Evolutionary conservation across 2,329 filamentous ascomycete species (phyloP).

Genomic region (Pezicula neosporulosa): DNA sequence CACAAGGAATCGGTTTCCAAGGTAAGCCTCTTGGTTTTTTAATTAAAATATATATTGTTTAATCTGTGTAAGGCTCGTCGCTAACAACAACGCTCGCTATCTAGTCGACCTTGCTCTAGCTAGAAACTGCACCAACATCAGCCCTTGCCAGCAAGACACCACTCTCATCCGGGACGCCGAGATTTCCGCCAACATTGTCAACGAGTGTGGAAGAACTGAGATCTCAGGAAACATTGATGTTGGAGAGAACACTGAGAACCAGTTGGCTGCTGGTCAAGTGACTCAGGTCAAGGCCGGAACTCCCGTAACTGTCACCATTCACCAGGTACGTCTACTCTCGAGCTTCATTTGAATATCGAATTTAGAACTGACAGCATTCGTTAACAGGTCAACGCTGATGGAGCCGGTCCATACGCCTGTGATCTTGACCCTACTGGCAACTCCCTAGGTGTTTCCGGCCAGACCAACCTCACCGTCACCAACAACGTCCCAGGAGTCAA

Average conservation of each 20-base stretch:
- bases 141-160: slow-evolving; percentile 62
- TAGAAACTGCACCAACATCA: slow-evolving; percentile 60
- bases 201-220: slow-evolving; percentile 61
- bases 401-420: slow-evolving; percentile 51
- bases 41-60: neutral
- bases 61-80: neutral
- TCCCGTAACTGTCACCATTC: slow-evolving; percentile 44
- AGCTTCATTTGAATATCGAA: too few relatives aligned
- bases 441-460: slow-evolving; percentile 37
- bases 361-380: too few relatives aligned
- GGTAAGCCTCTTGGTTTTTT: slow-evolving; percentile 30
- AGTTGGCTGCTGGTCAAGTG: slow-evolving; percentile 40
- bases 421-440: slow-evolving; percentile 40
- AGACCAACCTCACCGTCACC: slow-evolving; percentile 44
- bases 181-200: slow-evolving; percentile 48
- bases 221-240: slow-evolving; percentile 59
- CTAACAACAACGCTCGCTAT: neutral
- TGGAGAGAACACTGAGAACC: slow-evolving; percentile 50
- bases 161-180: slow-evolving; percentile 60
- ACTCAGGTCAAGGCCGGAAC: slow-evolving; percentile 46
- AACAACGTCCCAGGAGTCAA: slow-evolving; percentile 58
- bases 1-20: slow-evolving; percentile 39
- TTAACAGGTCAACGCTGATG: slow-evolving; percentile 43
- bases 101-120: slow-evolving; percentile 51
- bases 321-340: slow-evolving; percentile 32